These are phyloP conservation scores for Tinospora cordifolia DNA, from an alignment of 164 flowering plant genomes.

Conservation along the genomic window DNA sequence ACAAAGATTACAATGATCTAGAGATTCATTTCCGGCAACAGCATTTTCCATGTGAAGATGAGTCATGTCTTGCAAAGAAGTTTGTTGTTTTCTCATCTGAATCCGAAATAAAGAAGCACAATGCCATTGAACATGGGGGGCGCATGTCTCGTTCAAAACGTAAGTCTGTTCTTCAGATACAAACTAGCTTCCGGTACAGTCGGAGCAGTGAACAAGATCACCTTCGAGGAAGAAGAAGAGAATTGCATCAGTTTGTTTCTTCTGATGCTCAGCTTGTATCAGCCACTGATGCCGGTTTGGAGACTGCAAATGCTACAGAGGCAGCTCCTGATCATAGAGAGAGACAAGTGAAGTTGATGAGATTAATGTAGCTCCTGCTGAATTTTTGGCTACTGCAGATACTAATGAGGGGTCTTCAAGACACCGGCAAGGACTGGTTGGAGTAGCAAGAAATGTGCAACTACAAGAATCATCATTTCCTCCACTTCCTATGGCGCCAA, in stretches of 20 bases:
- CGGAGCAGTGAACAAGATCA: constrained; percentile 47
- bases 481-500: constrained; percentile 48
- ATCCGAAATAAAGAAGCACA: constrained; percentile 93
- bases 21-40: constrained; percentile 87
- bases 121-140: constrained; percentile 79
- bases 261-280: constrained; percentile 48
- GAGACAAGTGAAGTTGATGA: constrained; percentile 37
- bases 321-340: constrained; percentile 21
- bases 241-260: constrained; percentile 38
- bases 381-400: constrained; percentile 43
- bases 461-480: constrained; percentile 76
- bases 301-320: constrained; percentile 29
- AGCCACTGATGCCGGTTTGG: constrained; percentile 68
- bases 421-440: constrained; percentile 67
- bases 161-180: constrained; percentile 87
- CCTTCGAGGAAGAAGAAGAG: constrained; percentile 43
- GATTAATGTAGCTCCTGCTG: constrained; percentile 41
- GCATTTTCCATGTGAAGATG: constrained; percentile 89
- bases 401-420: constrained; percentile 52
- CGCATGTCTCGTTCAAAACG: constrained; percentile 86
- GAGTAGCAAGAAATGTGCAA: constrained; percentile 27
- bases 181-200: constrained; percentile 71
- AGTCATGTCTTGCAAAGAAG: constrained; percentile 77
- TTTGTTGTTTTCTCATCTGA: constrained; percentile 76
- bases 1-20: constrained; percentile 78